phyloP scores from a whole-genome alignment of 2,329 filamentous ascomycete genomes.

The Clarireedia paspali region DNA sequence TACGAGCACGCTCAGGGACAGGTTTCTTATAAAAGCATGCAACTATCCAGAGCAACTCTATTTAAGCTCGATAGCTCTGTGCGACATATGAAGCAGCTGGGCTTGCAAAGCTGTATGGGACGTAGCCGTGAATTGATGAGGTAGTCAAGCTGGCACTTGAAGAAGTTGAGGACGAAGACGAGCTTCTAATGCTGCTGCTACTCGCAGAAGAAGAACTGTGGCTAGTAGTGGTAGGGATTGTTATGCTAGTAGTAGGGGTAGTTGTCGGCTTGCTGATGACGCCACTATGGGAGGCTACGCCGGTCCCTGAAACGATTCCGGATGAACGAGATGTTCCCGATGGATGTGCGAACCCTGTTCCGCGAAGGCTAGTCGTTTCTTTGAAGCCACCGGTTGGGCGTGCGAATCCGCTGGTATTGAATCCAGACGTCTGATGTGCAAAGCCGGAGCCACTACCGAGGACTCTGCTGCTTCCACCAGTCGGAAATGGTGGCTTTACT shows the following conservation, averaged over 20 bases:
- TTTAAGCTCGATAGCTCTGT: neutral
- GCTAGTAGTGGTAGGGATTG: too few relatives aligned
- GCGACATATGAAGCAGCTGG: constrained; percentile 2
- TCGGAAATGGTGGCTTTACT: neutral
- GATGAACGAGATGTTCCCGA: neutral
- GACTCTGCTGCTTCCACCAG: neutral
- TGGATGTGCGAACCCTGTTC: neutral
- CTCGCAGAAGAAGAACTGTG: neutral
- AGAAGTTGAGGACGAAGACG: neutral
- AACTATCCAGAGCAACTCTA: neutral
- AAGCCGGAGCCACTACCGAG: neutral
- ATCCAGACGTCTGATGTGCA: too few relatives aligned
- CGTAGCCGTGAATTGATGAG: neutral
- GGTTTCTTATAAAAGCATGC: neutral
- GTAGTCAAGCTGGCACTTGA: neutral
- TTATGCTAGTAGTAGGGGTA: neutral
- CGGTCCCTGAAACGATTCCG: neutral
- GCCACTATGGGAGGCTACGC: neutral
- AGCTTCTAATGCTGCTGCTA: neutral
- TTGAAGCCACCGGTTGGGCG: neutral
- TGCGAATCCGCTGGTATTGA: neutral
- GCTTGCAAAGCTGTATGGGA: constrained; percentile 1
- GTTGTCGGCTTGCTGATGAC: neutral
- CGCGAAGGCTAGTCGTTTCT: neutral
- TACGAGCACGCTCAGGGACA: neutral